Evolutionary conservation across 1,139 yeast species (phyloP).

Genomic region (Taiozyma onychis): DNA sequence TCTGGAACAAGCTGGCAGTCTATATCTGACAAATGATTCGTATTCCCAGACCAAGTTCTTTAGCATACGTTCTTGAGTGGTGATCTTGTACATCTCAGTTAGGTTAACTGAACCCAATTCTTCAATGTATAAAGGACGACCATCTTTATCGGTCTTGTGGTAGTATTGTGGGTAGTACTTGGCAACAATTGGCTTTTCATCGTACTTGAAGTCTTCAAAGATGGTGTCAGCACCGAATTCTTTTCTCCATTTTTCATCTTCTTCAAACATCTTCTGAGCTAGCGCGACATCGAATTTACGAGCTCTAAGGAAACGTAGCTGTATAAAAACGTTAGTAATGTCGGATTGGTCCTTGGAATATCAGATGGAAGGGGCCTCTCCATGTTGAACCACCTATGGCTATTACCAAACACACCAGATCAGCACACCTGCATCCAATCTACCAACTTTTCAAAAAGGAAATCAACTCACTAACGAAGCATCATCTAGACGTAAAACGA

Average conservation of each 20-base stretch:
- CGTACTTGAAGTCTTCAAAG: slow-evolving; percentile 79
- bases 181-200: slow-evolving; percentile 87
- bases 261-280: slow-evolving; percentile 76
- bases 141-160: slow-evolving; percentile 95
- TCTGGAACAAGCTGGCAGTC: slow-evolving; percentile 95
- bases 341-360: not conserved
- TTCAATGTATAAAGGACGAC: slow-evolving; percentile 92
- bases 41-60: slow-evolving; percentile 96
- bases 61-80: slow-evolving; percentile 94
- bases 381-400: not conserved
- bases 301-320: slow-evolving; percentile 85
- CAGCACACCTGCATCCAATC: not conserved
- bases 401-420: not conserved
- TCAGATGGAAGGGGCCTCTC: not conserved
- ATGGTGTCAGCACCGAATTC: slow-evolving; percentile 85
- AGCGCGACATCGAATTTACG: slow-evolving; percentile 83
- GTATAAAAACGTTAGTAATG: not conserved
- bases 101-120: slow-evolving; percentile 89
- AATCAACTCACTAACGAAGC: slow-evolving; percentile 50
- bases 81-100: slow-evolving; percentile 86
- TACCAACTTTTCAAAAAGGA: not conserved
- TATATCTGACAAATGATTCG: slow-evolving; percentile 76
- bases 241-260: slow-evolving; percentile 89
- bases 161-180: slow-evolving; percentile 92
- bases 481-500: slow-evolving; percentile 73